These are phyloP conservation scores for Scenedesmus sp. DNA, from an alignment of 163 green algal genomes.

Conservation along the genomic window DNA sequence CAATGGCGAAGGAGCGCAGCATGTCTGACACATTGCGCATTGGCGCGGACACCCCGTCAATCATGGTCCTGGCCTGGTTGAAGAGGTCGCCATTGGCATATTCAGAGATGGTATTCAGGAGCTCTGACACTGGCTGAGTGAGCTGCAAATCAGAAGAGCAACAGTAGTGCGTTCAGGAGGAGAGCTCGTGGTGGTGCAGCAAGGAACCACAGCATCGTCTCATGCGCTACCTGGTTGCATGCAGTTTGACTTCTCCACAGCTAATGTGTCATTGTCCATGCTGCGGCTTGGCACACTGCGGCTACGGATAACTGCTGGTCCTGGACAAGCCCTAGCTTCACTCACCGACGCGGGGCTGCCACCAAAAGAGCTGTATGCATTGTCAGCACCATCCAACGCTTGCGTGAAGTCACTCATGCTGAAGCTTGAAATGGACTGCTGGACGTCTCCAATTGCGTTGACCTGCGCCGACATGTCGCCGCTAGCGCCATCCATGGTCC, in stretches of 20 bases:
- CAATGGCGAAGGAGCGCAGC: background rate
- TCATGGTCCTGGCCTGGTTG: background rate
- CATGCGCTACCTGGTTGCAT: too few species aligned
- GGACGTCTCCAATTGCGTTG: background rate
- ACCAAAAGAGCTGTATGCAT: background rate
- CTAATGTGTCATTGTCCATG: background rate
- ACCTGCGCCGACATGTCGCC: background rate
- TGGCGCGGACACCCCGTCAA: background rate
- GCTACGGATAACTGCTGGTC: background rate
- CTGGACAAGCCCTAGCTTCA: too few species aligned
- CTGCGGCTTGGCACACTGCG: background rate
- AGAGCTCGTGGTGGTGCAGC: too few species aligned
- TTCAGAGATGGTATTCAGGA: background rate
- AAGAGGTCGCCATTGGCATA: background rate
- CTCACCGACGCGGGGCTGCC: background rate
- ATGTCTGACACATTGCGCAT: background rate
- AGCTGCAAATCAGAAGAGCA: slow-evolving; percentile 8
- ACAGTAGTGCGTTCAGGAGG: too few species aligned
- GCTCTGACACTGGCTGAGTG: background rate
- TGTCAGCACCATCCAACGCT: background rate
- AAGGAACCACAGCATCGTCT: too few species aligned
- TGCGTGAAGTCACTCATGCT: background rate
- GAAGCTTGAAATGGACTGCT: background rate
- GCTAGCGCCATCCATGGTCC: background rate
- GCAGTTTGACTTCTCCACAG: too few species aligned